Evolutionary conservation across 345 rosid species (phyloP).

Genomic region (Mercurialis annua): DNA sequence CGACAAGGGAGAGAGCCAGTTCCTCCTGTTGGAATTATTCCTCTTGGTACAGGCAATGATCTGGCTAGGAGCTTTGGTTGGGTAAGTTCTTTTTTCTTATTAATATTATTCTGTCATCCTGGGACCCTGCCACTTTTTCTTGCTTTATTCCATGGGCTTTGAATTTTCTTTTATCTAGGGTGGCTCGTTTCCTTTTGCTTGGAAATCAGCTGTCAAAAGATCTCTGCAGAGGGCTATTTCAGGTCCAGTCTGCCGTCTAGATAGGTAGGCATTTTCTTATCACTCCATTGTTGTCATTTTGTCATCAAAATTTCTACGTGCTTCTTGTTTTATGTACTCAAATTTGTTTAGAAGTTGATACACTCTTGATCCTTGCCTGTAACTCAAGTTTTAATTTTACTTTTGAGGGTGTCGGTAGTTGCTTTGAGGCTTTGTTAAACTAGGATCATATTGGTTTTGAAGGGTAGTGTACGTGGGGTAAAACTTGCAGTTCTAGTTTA

Average conservation of each 20-base stretch:
- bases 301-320: background rate
- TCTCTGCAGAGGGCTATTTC: conserved; percentile 58
- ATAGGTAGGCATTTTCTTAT: conserved; percentile 46
- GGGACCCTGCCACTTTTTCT: conserved; percentile 16
- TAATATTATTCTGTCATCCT: conserved; percentile 17
- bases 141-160: conserved; percentile 20
- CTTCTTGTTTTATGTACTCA: background rate
- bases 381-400: no score
- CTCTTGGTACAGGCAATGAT: conserved; percentile 97
- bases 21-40: conserved; percentile 89
- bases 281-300: background rate
- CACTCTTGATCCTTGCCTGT: background rate
- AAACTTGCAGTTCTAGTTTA: no score
- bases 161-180: conserved; percentile 57
- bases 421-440: background rate
- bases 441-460: no score
- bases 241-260: conserved; percentile 63
- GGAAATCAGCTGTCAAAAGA: conserved; percentile 90
- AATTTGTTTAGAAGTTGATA: background rate
- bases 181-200: conserved; percentile 88
- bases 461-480: no score
- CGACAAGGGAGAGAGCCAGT: conserved; percentile 50
- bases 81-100: conserved; percentile 49
- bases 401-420: background rate
- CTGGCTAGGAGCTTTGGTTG: conserved; percentile 92